These are phyloP conservation scores for Epichloe gansuensis DNA, from an alignment of 2,329 filamentous ascomycete genomes.

Conservation along the genomic window DNA sequence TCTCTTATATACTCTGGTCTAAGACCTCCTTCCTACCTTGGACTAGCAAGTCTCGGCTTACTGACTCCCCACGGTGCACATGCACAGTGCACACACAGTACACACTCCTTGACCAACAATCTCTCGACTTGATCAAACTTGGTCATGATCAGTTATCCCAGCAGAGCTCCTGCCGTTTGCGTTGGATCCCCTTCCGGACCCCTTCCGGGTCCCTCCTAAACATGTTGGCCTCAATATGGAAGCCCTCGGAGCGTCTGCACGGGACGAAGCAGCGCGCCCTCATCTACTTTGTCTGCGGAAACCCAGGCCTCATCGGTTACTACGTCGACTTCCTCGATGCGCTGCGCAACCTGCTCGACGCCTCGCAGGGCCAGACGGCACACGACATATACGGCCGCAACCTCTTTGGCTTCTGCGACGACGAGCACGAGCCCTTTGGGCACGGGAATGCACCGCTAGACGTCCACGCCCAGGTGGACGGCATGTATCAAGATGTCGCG, in stretches of 20 bases:
- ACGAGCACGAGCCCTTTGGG: constrained; percentile 35
- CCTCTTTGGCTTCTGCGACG: constrained; percentile 45
- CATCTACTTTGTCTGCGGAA: constrained; percentile 64
- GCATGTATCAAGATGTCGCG: constrained; percentile 26
- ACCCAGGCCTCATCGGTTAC: constrained; percentile 64
- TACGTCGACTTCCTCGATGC: constrained; percentile 55
- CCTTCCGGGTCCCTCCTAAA: background rate
- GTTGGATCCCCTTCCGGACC: too few relatives aligned
- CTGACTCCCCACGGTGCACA: too few relatives aligned
- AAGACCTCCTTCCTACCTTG: too few relatives aligned
- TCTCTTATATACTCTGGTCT: too few relatives aligned
- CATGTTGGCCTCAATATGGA: constrained; percentile 17
- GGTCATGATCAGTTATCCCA: too few relatives aligned
- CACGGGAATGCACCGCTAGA: constrained; percentile 31
- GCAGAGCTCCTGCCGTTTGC: too few relatives aligned
- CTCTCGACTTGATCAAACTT: too few relatives aligned
- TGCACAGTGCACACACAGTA: too few relatives aligned
- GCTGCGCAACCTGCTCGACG: constrained; percentile 41
- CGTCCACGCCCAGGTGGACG: constrained; percentile 41
- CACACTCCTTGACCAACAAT: too few relatives aligned
- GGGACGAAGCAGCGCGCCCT: constrained; percentile 28
- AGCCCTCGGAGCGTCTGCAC: constrained; percentile 16
- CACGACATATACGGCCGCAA: constrained; percentile 48
- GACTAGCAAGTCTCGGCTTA: too few relatives aligned
- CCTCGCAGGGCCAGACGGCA: constrained; percentile 22